Base-by-base conservation (phyloP, 768 basidiomycete genomes). In the Hypholoma fasciculare region DNA sequence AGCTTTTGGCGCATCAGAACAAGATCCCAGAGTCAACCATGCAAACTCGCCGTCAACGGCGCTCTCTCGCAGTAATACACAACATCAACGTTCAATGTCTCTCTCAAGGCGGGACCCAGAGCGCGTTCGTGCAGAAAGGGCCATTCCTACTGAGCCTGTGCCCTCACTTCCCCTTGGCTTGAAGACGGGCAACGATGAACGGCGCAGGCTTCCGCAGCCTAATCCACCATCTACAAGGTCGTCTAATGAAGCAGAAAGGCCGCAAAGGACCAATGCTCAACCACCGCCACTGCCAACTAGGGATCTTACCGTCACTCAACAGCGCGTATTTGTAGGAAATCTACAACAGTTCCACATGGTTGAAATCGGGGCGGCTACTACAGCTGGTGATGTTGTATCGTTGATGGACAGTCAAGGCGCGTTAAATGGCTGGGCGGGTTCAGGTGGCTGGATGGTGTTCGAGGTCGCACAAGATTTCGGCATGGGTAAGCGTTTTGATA, bases 381-480 rank as follows among this genome's bases (percentile, higher is more conserved):
- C 76, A 26, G 92, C 92, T 8, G 80, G 85, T 37, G 90, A 94
- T 55, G 83, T 96, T 6, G 71, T 96, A 54, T 75, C 80, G 12
- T 74, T 83, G 66, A 78, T 94, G 26, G 83, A 87, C 42, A 72
- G 73, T 16, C 84, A 89, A 66, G 91, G 90, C 11, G 81, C 84
- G 55, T 71, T 96, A 44, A 81, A 81, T 43, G 82, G 82, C 47
- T 83, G 80, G 73, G 73, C 72, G 2, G 83, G 82, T 1, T 76
- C 72, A n/a, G 86, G 80, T 4, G 87, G 84, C 6, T 97, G 93
- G 92, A 94, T 95, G 82, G 70, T 98, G 27, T 96, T 84, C 70
- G 96, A 98, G 74, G 72, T 96, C 27, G 91, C 91, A 36, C 89
- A 92, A 61, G 92, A 95, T 67, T 89, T 95, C 67, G 95, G 94